These are phyloP conservation scores for Acidomyces sp. DNA, from an alignment of 495 filamentous ascomycete genomes.

Conservation along the genomic window DNA sequence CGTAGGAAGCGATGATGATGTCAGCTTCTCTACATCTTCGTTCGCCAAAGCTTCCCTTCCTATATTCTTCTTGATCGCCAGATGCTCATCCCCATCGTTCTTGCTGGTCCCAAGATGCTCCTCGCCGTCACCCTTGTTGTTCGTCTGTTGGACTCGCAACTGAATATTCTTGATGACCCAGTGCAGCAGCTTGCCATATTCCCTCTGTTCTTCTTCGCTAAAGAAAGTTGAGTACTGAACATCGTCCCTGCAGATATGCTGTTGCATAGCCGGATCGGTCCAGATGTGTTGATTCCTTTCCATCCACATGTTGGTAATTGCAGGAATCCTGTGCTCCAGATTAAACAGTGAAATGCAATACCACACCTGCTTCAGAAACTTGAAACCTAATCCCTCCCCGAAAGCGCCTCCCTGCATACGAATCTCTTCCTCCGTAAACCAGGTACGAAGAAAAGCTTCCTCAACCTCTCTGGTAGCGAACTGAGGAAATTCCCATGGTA, in stretches of 20 bases:
- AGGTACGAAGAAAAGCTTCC: conserved; percentile 9
- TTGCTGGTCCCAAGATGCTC: too few species aligned
- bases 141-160: background rate
- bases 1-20: too few species aligned
- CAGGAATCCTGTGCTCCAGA: conserved; percentile 4
- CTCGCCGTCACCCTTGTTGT: background rate
- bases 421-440: conserved; percentile 11
- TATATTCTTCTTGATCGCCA: too few species aligned
- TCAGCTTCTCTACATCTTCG: too few species aligned
- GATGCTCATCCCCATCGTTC: too few species aligned
- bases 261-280: conserved; percentile 4
- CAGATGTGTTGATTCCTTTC: background rate
- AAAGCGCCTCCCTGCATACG: conserved; percentile 12
- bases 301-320: conserved; percentile 6
- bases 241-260: background rate
- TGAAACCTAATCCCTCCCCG: conserved; percentile 4
- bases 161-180: conserved; percentile 2
- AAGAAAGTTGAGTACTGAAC: conserved; percentile 9
- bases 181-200: conserved; percentile 1
- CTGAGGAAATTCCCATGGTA: conserved; percentile 17
- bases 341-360: conserved; percentile 13
- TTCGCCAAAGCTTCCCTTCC: too few species aligned
- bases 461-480: conserved; percentile 5
- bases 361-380: conserved; percentile 18
- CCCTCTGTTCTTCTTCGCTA: background rate